Base-by-base conservation (phyloP, 805 yeast species). In the Barnettozyma botsteinii region DNA sequence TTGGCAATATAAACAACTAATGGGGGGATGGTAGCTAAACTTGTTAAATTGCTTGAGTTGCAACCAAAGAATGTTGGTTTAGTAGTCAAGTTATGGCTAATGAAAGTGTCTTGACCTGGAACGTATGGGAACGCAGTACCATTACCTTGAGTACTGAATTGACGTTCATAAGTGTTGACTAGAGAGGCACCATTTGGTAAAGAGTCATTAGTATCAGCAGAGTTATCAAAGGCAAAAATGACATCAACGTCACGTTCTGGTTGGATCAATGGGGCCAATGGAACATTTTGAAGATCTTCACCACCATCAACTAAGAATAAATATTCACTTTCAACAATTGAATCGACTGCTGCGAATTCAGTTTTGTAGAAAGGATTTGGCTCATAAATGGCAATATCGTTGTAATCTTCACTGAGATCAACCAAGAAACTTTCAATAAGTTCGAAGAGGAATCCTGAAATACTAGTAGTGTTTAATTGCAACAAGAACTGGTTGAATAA, bases 41-140 rank as follows among this genome's bases (percentile, higher is more conserved):
- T 64, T 7, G 88, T 77, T 55, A 81, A 63, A 54, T 84, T 82
- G 1, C 61, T 49, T 5, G 85, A 70, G 55, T 83, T 73, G 61
- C 96, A 86, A 25, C 96, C 96, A 57, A 87, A 87, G 65, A 87
- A 86, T 1, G 82, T 70, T 37, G 95, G 95, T 45, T 64, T 72
- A 9, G 79, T 66, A 13, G 85, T 80, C 47, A 85, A 66, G 42
- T 82, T 82, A 47, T 65, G 51, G 43, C 72, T 70, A 20, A 75
- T 54, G 59, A 85, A 82, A 0, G 88, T 72, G 32, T 69, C 61
- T 21, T 58, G 64, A 56, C 78, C 89, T 11, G 95, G 95, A 40
- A 86, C 89, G 50, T 82, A 75, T 9, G 95, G 95, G 70, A 83
- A 84, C 3, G 81, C 66, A 21, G 84, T 73, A 36, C 76, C 75